Evolutionary conservation across 495 filamentous ascomycete genomes (phyloP).

Genomic region (Neurospora pannonica): DNA sequence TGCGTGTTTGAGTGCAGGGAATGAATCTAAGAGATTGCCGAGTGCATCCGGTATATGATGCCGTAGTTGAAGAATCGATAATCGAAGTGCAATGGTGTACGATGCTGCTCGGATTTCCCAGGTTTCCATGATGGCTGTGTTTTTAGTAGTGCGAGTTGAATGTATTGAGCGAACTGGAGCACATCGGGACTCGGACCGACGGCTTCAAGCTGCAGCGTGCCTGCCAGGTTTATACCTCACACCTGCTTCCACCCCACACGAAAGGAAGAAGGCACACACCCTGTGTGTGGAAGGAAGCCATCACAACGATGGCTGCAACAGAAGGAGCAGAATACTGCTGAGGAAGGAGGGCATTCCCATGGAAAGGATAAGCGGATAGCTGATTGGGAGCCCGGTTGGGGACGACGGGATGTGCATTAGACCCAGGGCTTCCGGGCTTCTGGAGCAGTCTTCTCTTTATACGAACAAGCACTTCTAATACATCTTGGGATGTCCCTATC

Average conservation of each 20-base stretch:
- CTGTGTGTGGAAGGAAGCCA: background rate
- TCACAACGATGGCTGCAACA: background rate
- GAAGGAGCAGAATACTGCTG: background rate
- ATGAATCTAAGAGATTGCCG: background rate
- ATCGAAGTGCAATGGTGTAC: background rate
- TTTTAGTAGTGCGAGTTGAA: background rate
- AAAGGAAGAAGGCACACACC: background rate
- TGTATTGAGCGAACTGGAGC: background rate
- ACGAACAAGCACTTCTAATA: background rate
- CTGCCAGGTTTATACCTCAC: background rate
- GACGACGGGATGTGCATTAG: background rate
- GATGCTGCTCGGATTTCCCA: background rate
- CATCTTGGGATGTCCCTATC: background rate
- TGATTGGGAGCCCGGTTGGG: background rate
- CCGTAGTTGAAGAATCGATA: background rate
- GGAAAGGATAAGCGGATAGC: background rate
- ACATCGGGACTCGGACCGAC: background rate
- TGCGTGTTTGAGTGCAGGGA: background rate
- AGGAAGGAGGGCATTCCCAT: background rate
- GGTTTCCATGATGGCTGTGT: background rate
- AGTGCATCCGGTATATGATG: background rate
- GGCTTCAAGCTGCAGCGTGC: background rate
- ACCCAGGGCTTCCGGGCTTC: background rate
- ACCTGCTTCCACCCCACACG: background rate
- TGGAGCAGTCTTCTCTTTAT: background rate